Evolutionary conservation across 2,329 filamentous ascomycete genomes (phyloP), one percentile per base, ranked within the genome.

Genomic region (Cladophialophora psammophila): DNA sequence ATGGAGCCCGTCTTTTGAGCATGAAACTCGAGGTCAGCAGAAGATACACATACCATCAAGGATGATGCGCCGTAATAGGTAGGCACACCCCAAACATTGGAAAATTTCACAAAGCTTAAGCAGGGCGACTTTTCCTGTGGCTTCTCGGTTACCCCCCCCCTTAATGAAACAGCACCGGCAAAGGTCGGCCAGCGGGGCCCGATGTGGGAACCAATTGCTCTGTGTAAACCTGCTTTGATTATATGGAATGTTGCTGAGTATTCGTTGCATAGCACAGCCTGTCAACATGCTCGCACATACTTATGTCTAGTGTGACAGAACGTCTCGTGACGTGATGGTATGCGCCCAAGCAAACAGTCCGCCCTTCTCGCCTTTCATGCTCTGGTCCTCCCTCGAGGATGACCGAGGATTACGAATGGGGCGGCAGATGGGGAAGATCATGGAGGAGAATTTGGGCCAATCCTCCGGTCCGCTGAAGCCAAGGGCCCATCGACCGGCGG

Each of bases 141-240:
- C 31, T 55, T 40, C 57, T 50, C n/a, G 48, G 45, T 55, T 56
- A 50, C 52, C 64, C 67, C 60, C 60, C 52, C 64, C 67, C 60
- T 59, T 55, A 61, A 58, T 69, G 67, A 69, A 69, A 69, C 67
- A 59, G 60, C 9, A 32, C 54, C 63, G 59, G 63, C 35, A n/a
- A n/a, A 58, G 18, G 13, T 65, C 63, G 48, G 60, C 58, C 57
- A 55, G 62, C 53, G 66, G 62, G 61, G 62, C 62, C 62, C 36
- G 45, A 59, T 36, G n/a, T 9, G 32, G 31, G 26, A 15, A 31
- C 42, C 9, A 13, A 45, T 45, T 45, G 26, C 26, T 26, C 60
- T 56, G 18, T 52, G 20, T 34, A 40, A 54, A 42, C 26, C 13
- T 26, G 26, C 9, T 31, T 31, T 31, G 31, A 55, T 52, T 42